These are phyloP conservation scores for Butyriboletus loyo DNA, from an alignment of 768 basidiomycete genomes.

Conservation along the genomic window DNA sequence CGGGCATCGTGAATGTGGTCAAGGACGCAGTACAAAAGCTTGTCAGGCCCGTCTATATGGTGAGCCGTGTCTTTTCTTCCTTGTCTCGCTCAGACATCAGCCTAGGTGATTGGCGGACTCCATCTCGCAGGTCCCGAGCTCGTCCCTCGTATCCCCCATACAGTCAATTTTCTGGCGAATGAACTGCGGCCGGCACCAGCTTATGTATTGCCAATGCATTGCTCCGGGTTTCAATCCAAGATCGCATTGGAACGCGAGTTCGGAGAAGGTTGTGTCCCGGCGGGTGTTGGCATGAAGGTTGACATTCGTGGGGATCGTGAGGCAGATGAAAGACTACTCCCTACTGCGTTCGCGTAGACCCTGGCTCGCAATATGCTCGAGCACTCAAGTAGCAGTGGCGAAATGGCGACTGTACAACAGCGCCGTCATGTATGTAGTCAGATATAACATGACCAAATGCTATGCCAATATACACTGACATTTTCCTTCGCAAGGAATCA, in stretches of 20 bases:
- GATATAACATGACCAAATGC: neutral
- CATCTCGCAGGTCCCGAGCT: slow-evolving; percentile 78
- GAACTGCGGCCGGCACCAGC: slow-evolving; percentile 57
- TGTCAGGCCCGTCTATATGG: slow-evolving; percentile 74
- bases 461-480: slow-evolving; percentile 3
- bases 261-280: slow-evolving; percentile 75
- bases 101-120: slow-evolving; percentile 73
- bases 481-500: neutral
- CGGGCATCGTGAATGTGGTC: slow-evolving; percentile 82
- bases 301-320: slow-evolving; percentile 49
- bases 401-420: neutral
- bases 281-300: slow-evolving; percentile 68
- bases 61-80: slow-evolving; percentile 20
- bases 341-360: slow-evolving; percentile 17
- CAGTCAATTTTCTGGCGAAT: slow-evolving; percentile 67
- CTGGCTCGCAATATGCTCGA: slow-evolving; percentile 3
- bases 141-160: slow-evolving; percentile 58
- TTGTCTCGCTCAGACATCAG: neutral
- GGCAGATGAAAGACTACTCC: slow-evolving; percentile 34
- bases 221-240: slow-evolving; percentile 77
- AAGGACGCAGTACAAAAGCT: slow-evolving; percentile 64
- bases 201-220: slow-evolving; percentile 83
- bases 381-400: neutral
- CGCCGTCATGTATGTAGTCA: neutral
- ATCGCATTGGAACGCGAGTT: slow-evolving; percentile 64